A percentile compares a stretch with the other conserved stretches of the same genome.
These are phyloP conservation scores for Coemansia sp. DNA, from an alignment of 192 early-diverging fungal species.

Conservation along the genomic window DNA sequence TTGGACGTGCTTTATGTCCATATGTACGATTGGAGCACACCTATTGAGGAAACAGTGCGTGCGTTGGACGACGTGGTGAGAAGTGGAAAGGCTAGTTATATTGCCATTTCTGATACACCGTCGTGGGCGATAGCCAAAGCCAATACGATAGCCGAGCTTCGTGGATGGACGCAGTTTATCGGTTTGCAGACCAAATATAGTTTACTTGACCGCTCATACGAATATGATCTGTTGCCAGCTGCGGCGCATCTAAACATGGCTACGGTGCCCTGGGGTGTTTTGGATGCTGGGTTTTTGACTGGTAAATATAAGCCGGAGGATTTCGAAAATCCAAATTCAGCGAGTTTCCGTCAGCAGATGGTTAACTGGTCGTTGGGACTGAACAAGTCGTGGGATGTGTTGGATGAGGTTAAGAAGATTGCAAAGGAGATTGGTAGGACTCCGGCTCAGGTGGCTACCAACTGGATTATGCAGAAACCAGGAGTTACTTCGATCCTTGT, in stretches of 20 bases:
- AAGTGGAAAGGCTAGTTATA: conserved; percentile 63
- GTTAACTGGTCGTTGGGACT: too few relatives aligned
- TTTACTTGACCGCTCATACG: conserved; percentile 41
- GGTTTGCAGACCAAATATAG: conserved; percentile 45
- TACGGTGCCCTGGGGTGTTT: conserved; percentile 58
- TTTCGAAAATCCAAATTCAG: conserved; percentile 1
- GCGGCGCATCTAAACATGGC: conserved; percentile 38
- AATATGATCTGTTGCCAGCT: conserved; percentile 51
- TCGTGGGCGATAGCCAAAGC: conserved; percentile 59
- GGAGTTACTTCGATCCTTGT: conserved; percentile 43
- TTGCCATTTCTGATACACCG: conserved; percentile 48
- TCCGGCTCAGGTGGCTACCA: conserved; percentile 53
- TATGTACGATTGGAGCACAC: conserved; percentile 55
- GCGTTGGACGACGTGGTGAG: conserved; percentile 67
- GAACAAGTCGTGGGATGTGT: conserved; percentile 44
- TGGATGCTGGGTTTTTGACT: conserved; percentile 57
- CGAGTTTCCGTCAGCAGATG: conserved; percentile 8
- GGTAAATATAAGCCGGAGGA: conserved; percentile 31
- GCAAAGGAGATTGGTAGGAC: conserved; percentile 44
- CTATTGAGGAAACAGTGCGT: conserved; percentile 69
- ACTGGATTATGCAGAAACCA: conserved; percentile 50
- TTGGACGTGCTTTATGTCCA: conserved; percentile 56
- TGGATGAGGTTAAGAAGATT: conserved; percentile 49
- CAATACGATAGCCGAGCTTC: conserved; percentile 42
- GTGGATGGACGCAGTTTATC: conserved; percentile 44